phyloP scores from a whole-genome alignment of 2,329 filamentous ascomycete genomes.

The Grosmannia clavigera region DNA sequence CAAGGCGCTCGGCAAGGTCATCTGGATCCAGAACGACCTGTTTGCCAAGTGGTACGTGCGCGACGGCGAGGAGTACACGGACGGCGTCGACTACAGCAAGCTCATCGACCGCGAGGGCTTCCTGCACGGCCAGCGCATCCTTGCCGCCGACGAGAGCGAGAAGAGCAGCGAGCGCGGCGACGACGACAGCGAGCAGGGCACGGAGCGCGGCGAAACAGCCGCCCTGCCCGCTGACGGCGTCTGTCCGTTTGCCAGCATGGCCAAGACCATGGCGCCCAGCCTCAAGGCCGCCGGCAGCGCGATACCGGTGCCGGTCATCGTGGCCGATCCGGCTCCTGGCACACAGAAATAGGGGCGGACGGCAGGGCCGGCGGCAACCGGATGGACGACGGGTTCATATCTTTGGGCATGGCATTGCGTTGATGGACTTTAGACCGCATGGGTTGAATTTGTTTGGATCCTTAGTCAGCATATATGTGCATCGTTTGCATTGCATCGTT shows the following conservation, averaged over 20 bases:
- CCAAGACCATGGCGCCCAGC: conserved; percentile 8
- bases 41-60: conserved; percentile 73
- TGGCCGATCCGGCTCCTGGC: neutral
- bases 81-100: conserved; percentile 31
- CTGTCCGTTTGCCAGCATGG: conserved; percentile 17
- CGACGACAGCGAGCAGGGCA: neutral
- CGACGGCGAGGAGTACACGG: conserved; percentile 50
- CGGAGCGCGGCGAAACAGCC: neutral
- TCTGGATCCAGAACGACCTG: conserved; percentile 81
- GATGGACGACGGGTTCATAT: neutral
- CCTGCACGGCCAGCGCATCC: conserved; percentile 48
- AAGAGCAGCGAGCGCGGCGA: neutral
- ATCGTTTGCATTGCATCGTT: too few species aligned
- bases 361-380: too few species aligned
- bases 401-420: neutral
- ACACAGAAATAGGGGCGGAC: neutral
- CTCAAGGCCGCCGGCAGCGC: conserved; percentile 8
- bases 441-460: neutral
- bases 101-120: conserved; percentile 47
- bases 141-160: conserved; percentile 25
- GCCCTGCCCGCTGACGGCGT: conserved; percentile 7
- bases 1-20: conserved; percentile 65
- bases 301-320: neutral
- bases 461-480: too few species aligned
- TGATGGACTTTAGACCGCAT: neutral